Percentiles rank a stretch among this genome's conserved stretches.
Evolutionary conservation across 257 asterid species (phyloP).

Genomic region (Petunia axillaris): DNA sequence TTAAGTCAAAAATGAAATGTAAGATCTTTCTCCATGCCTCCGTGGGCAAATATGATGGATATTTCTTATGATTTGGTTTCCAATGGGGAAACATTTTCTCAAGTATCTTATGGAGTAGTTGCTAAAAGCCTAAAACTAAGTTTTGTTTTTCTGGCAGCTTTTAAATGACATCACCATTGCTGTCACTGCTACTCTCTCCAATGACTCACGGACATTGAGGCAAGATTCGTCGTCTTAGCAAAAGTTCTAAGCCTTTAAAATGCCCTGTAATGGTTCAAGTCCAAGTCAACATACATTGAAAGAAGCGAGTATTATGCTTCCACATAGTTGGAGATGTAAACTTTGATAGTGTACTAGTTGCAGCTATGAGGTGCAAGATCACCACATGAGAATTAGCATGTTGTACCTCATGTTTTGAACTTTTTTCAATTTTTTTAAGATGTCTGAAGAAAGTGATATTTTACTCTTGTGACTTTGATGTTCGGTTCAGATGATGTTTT

Average conservation of each 20-base stretch:
- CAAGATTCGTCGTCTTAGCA: background rate
- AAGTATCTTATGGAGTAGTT: background rate
- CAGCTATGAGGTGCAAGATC: background rate
- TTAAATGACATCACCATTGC: background rate
- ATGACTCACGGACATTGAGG: background rate
- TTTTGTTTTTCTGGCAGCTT: background rate
- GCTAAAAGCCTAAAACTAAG: background rate
- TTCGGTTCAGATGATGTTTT: background rate
- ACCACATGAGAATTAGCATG: background rate
- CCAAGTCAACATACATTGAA: background rate
- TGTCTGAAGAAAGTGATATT: background rate
- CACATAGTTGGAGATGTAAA: background rate
- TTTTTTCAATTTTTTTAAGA: background rate
- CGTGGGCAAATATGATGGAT: background rate
- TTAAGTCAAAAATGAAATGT: background rate
- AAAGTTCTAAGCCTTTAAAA: background rate
- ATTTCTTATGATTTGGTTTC: background rate
- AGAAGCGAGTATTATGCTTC: background rate
- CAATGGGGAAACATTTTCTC: background rate
- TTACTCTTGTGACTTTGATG: background rate
- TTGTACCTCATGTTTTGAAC: background rate
- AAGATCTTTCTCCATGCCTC: background rate
- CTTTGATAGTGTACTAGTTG: background rate
- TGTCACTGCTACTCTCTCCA: background rate
- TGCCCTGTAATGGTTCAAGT: background rate